phyloP scores from a whole-genome alignment of 306 rosid genomes.

The Vigna hirtella region DNA sequence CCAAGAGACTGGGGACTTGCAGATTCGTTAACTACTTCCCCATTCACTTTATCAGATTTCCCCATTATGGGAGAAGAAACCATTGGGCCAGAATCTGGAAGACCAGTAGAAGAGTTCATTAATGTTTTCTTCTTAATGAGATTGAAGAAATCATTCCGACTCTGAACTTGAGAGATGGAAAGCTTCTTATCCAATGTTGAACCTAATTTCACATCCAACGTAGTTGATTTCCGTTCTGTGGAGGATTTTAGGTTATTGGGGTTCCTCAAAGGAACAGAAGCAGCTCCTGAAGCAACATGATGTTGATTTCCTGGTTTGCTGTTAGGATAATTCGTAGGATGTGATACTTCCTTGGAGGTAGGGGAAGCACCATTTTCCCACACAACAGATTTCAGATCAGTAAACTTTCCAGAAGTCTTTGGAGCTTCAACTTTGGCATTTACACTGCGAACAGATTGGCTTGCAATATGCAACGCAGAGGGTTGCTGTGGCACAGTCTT shows the following conservation, averaged over 20 bases:
- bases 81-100: slow-evolving; percentile 60
- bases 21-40: slow-evolving; percentile 57
- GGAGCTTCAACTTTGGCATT: slow-evolving; percentile 71
- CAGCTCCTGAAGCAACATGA: slow-evolving; percentile 64
- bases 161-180: slow-evolving; percentile 83
- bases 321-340: slow-evolving; percentile 63
- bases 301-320: slow-evolving; percentile 66
- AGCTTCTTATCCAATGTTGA: slow-evolving; percentile 79
- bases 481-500: slow-evolving; percentile 74
- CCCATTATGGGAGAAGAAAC: slow-evolving; percentile 61
- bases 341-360: slow-evolving; percentile 75
- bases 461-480: slow-evolving; percentile 55
- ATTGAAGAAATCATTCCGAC: slow-evolving; percentile 95
- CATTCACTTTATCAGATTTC: slow-evolving; percentile 65
- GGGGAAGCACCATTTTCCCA: slow-evolving; percentile 83
- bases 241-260: slow-evolving; percentile 61
- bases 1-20: slow-evolving; percentile 58
- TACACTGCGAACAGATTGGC: slow-evolving; percentile 74
- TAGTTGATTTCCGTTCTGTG: slow-evolving; percentile 67
- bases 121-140: slow-evolving; percentile 79
- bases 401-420: slow-evolving; percentile 92
- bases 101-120: slow-evolving; percentile 57
- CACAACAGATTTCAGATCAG: slow-evolving; percentile 79
- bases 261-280: slow-evolving; percentile 71
- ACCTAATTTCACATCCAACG: slow-evolving; percentile 77